Evolutionary conservation across 345 rosid genomes (phyloP).

Genomic region (Gossypium rotundifolium): DNA sequence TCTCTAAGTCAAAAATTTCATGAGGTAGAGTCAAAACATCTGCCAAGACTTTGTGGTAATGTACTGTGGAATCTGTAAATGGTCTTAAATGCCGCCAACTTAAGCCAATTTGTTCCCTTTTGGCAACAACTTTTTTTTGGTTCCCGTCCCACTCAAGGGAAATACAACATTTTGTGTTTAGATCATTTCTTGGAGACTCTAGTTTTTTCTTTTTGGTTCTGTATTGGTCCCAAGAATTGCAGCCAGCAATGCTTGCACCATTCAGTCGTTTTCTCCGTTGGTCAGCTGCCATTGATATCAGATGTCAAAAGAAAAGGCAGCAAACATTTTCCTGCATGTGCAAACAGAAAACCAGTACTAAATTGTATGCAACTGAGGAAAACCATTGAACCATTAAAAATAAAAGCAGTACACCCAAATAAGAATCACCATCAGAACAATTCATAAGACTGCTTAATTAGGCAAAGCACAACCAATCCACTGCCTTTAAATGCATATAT

Average conservation of each 20-base stretch:
- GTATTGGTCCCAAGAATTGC: slow-evolving; percentile 45
- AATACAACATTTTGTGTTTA: slow-evolving; percentile 54
- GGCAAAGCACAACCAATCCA: neutral
- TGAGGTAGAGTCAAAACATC: slow-evolving; percentile 56
- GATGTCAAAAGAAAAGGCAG: slow-evolving; percentile 21
- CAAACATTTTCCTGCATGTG: slow-evolving; percentile 16
- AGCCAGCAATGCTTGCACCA: slow-evolving; percentile 55
- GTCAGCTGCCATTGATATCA: slow-evolving; percentile 71
- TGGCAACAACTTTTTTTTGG: slow-evolving; percentile 61
- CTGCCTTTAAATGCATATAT: neutral
- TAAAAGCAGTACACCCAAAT: neutral
- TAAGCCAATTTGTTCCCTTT: slow-evolving; percentile 76
- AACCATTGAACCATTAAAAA: neutral
- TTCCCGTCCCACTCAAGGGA: slow-evolving; percentile 81
- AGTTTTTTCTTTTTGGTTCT: slow-evolving; percentile 62
- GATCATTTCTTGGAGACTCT: slow-evolving; percentile 34
- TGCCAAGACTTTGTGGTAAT: slow-evolving; percentile 38
- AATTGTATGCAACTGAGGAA: neutral
- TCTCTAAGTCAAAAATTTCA: slow-evolving; percentile 66
- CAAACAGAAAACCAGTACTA: slow-evolving; percentile 17
- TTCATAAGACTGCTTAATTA: neutral
- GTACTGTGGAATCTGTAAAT: slow-evolving; percentile 37
- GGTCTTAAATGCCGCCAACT: slow-evolving; percentile 60
- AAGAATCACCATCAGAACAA: neutral
- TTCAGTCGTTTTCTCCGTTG: slow-evolving; percentile 70